Base-by-base conservation (phyloP, 345 rosid species). In the Eucalyptus victrix region DNA sequence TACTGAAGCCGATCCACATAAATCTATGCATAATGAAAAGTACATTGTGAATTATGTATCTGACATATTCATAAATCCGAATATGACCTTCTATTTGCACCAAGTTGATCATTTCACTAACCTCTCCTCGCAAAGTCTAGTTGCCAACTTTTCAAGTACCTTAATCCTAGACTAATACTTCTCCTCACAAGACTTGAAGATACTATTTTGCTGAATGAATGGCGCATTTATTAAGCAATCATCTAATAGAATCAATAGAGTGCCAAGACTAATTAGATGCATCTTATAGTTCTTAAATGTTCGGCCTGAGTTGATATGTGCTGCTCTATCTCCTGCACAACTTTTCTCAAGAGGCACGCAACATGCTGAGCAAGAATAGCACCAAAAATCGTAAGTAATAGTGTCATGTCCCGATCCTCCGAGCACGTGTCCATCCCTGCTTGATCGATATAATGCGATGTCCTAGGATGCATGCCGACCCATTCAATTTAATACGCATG, bases 221-320 rank as follows among this genome's bases (percentile, higher is more conserved):
- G 76, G 88, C 37, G 86, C 88, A 86, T 76, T 87, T 34, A 89
- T 90, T 37, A 37, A 37, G 28, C 45, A 76, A 76, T 54, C 12
- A 62, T 88, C 87, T 1, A 40, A 58, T 21, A 28, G 54, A 86
- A 86, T n/a, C 24, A 45, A 26, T 30, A 86, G 54, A 15, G 26
- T 8, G 10, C 26, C 12, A 76, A n/a, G 87, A 50, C 28, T 86
- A 45, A 24, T 34, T 44, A 40, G 65, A 87, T 62, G 72, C 23
- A 86, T 53, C 80, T 92, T 93, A 98, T 99, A 50, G 96, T 98
- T 96, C 97, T 93, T 88, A 98, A 90, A 90, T 96, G 99, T 49
- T 97, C 97, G 53, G 99, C 97, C 91, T 98, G 99, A 89, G 99
- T 98, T 89, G 99, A 95, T 92, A 98, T 95, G 6, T 98, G 97